phyloP scores from a whole-genome alignment of 2,329 filamentous ascomycete genomes.

The Herpotrichia juniperi region DNA sequence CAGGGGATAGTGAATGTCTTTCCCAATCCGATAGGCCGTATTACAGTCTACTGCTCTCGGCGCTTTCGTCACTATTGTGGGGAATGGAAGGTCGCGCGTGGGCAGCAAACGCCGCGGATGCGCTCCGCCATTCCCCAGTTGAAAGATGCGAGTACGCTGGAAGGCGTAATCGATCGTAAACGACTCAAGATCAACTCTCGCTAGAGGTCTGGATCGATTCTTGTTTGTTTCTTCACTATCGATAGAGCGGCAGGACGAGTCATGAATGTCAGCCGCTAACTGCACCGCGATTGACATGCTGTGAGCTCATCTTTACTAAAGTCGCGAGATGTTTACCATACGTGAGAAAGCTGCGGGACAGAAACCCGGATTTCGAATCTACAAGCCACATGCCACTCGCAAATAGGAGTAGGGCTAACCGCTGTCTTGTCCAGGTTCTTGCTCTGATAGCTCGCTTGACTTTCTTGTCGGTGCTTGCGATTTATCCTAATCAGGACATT shows the following conservation, averaged over 20 bases:
- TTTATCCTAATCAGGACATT: slow-evolving; percentile 3
- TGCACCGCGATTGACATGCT: slow-evolving; percentile 11
- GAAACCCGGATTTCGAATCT: not conserved
- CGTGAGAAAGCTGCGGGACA: not conserved
- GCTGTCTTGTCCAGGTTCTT: not conserved
- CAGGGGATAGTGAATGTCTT: slow-evolving; percentile 27
- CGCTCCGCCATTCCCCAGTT: slow-evolving; percentile 35
- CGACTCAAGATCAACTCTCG: slow-evolving; percentile 31
- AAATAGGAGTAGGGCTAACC: not conserved
- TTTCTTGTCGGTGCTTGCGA: not conserved
- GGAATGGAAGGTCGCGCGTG: slow-evolving; percentile 31
- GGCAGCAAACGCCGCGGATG: slow-evolving; percentile 32
- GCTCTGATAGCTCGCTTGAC: not conserved
- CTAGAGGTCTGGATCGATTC: slow-evolving; percentile 4
- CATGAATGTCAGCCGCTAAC: slow-evolving; percentile 22
- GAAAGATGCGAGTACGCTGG: slow-evolving; percentile 7
- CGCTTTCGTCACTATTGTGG: slow-evolving; percentile 45
- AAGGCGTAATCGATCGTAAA: not conserved
- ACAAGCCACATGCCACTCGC: not conserved
- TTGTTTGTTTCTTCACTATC: slow-evolving; percentile 22
- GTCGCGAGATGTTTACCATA: not conserved
- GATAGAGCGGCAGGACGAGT: slow-evolving; percentile 14
- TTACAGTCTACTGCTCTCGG: slow-evolving; percentile 26
- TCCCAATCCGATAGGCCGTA: slow-evolving; percentile 23
- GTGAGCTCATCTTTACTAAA: slow-evolving; percentile 15